phyloP scores from a whole-genome alignment of 129 eudicot species.

The Arctium minus region DNA sequence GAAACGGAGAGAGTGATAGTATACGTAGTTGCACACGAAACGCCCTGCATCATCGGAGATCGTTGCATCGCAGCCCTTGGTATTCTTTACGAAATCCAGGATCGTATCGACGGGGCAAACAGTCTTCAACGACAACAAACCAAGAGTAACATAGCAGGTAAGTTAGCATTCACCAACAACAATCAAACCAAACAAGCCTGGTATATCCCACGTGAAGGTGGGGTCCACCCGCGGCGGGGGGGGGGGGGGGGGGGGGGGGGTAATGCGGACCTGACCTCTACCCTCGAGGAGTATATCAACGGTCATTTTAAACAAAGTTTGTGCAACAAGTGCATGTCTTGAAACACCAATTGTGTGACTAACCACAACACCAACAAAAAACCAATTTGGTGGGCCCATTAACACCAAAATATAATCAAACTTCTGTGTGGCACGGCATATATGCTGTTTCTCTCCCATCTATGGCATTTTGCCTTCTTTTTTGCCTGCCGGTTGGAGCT shows the following conservation, averaged over 20 bases:
- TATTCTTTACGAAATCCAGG: constrained; percentile 32
- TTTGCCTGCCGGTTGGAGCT: neutral
- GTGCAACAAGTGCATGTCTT: too few species aligned
- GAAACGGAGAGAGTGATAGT: constrained; percentile 70
- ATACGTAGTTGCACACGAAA: constrained; percentile 71
- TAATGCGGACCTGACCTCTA: too few species aligned
- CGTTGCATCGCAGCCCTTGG: constrained; percentile 41
- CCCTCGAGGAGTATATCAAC: too few species aligned
- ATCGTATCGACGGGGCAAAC: constrained; percentile 44
- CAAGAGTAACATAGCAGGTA: neutral
- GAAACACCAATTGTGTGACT: too few species aligned
- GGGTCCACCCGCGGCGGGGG: neutral
- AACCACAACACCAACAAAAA: neutral
- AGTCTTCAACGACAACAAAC: constrained; percentile 38
- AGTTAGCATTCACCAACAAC: neutral
- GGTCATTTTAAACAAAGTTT: neutral
- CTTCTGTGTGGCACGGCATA: too few species aligned
- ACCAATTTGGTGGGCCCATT: neutral
- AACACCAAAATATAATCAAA: neutral
- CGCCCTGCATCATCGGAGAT: constrained; percentile 69
- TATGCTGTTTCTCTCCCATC: too few species aligned
- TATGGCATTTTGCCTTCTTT: too few species aligned
- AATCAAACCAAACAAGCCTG: neutral
- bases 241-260: too few species aligned
- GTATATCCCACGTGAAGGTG: neutral